phyloP scores from a whole-genome alignment of 768 basidiomycete genomes.

The Hygrophoropsis aurantiaca region DNA sequence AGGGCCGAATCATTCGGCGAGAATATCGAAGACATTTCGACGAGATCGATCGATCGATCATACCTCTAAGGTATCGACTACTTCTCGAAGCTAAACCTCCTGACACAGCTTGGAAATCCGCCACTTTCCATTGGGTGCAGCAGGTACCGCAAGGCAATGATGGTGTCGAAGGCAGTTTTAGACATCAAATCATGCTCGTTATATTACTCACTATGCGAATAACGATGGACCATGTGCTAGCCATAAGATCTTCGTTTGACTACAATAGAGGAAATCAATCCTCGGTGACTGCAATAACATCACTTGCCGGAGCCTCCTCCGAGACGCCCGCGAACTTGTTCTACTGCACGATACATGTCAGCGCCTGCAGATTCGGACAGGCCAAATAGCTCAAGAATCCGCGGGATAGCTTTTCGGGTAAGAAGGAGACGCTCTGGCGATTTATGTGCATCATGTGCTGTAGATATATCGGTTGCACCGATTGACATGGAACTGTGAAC shows the following conservation, averaged over 20 bases:
- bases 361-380: conserved; percentile 44
- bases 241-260: no score
- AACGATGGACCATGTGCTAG: neutral
- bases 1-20: no score
- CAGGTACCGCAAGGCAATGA: neutral
- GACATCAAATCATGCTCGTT: conserved; percentile 8
- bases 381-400: conserved; percentile 45
- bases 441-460: conserved; percentile 1
- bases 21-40: neutral
- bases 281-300: neutral
- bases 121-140: conserved; percentile 5
- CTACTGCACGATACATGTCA: conserved; percentile 64
- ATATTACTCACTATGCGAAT: conserved; percentile 10
- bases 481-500: neutral
- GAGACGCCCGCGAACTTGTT: conserved; percentile 47
- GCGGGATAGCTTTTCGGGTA: conserved; percentile 51
- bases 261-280: no score
- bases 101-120: conserved; percentile 2
- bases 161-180: neutral
- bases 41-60: neutral
- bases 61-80: neutral
- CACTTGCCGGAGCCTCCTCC: conserved; percentile 8
- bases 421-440: conserved; percentile 41
- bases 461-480: neutral
- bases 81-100: neutral